Percentiles rank a stretch among this genome's conserved stretches.
Evolutionary conservation across 2,329 filamentous ascomycete genomes (phyloP).

Genomic region (Aspergillus ochraceoroseus): DNA sequence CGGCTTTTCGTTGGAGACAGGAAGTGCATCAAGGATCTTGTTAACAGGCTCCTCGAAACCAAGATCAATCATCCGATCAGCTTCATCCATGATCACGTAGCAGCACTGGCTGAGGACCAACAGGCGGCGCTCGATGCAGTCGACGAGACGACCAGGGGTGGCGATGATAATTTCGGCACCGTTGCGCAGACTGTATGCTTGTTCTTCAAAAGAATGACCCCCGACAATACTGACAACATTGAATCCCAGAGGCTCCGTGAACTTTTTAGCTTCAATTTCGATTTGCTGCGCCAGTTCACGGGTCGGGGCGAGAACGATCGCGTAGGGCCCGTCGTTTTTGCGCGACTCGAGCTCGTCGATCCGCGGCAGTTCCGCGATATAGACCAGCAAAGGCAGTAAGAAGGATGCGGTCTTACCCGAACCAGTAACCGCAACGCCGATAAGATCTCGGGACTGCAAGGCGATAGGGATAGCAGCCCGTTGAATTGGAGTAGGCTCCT

Average conservation of each 20-base stretch:
- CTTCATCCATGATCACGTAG: constrained; percentile 99
- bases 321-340: constrained; percentile 92
- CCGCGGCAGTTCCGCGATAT: constrained; percentile 84
- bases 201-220: constrained; percentile 91
- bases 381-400: constrained; percentile 82
- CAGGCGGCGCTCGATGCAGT: constrained; percentile 90
- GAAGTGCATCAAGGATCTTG: constrained; percentile 91
- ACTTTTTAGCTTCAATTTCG: constrained; percentile 87
- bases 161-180: constrained; percentile 97
- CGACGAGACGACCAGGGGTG: constrained; percentile 93
- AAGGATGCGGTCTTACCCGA: constrained; percentile 98
- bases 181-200: constrained; percentile 81
- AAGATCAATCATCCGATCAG: constrained; percentile 97
- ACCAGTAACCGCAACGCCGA: constrained; percentile 95
- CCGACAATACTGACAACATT: constrained; percentile 96
- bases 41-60: constrained; percentile 97
- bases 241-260: constrained; percentile 84
- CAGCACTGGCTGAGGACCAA: constrained; percentile 93
- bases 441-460: constrained; percentile 86
- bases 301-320: constrained; percentile 93
- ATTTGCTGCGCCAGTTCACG: constrained; percentile 98
- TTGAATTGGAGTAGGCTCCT: constrained; percentile 86
- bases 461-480: constrained; percentile 94
- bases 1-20: constrained; percentile 89
- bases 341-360: constrained; percentile 75